Percentiles rank a stretch among this genome's conserved stretches.
Conservation (phyloP, 305 asterid species). For the Andrographis paniculata region DNA sequence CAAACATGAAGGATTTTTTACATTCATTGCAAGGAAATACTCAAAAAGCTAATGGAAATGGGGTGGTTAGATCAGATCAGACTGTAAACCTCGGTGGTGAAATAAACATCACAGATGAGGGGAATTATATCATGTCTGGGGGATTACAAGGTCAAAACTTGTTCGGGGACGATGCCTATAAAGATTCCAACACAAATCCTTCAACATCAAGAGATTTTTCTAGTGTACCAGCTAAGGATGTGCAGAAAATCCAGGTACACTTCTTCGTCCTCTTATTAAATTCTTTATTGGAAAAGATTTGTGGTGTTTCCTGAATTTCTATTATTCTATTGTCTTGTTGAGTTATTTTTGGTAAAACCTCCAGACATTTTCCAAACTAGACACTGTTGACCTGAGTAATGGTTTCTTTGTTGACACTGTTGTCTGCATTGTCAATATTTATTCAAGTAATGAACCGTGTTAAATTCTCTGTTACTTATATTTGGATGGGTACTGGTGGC, state of each 20-base stretch:
- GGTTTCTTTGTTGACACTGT: too few species aligned
- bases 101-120: constrained; percentile 20
- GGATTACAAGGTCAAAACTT: constrained; percentile 32
- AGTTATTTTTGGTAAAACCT: too few species aligned
- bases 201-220: constrained; percentile 31
- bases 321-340: too few species aligned
- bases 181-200: constrained; percentile 27
- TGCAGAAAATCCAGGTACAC: constrained; percentile 73
- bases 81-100: constrained; percentile 24
- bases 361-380: too few species aligned
- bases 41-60: constrained; percentile 37
- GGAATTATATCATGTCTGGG: constrained; percentile 27
- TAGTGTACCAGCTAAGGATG: constrained; percentile 35
- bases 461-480: too few species aligned
- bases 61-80: constrained; percentile 30
- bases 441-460: too few species aligned
- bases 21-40: constrained; percentile 49
- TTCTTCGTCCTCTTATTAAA: constrained; percentile 1
- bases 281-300: neutral
- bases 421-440: too few species aligned
- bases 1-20: constrained; percentile 77
- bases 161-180: constrained; percentile 28
- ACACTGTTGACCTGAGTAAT: too few species aligned
- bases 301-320: too few species aligned
- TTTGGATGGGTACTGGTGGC: too few species aligned